Evolutionary conservation across 352 stramenopile genomes (phyloP).

Genomic region (Globisporangium polare): DNA sequence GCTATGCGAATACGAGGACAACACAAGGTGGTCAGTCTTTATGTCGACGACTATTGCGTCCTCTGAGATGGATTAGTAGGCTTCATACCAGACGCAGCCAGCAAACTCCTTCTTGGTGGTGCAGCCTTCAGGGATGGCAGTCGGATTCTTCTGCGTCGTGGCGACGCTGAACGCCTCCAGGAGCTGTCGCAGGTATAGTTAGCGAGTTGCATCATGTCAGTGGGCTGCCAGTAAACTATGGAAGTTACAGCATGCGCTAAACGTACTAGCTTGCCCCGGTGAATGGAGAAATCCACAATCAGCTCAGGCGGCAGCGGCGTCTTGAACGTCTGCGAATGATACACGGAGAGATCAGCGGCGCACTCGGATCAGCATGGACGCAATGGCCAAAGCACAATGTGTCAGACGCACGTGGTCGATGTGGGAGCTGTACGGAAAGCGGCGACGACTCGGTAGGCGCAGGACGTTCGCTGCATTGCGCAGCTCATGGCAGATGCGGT

Average conservation of each 20-base stretch:
- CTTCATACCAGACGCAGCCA: slow-evolving; percentile 65
- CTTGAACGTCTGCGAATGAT: slow-evolving; percentile 51
- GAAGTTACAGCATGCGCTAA: too few species aligned
- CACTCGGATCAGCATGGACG: background rate
- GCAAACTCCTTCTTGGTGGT: slow-evolving; percentile 78
- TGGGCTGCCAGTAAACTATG: background rate
- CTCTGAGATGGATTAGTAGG: background rate
- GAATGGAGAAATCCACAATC: slow-evolving; percentile 81
- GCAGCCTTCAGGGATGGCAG: slow-evolving; percentile 54
- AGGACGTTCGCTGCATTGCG: slow-evolving; percentile 68
- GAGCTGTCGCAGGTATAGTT: too few species aligned
- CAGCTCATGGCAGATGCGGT: slow-evolving; percentile 56
- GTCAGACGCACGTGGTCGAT: slow-evolving; percentile 63
- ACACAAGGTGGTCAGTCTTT: background rate
- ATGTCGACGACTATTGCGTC: background rate
- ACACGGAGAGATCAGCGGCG: background rate
- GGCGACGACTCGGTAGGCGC: slow-evolving; percentile 62
- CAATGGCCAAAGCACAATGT: background rate
- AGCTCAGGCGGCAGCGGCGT: slow-evolving; percentile 62
- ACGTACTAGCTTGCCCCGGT: slow-evolving; percentile 69
- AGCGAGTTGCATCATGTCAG: too few species aligned
- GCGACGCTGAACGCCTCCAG: slow-evolving; percentile 70
- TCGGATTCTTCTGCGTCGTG: slow-evolving; percentile 48
- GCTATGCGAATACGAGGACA: slow-evolving; percentile 18
- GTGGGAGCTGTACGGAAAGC: slow-evolving; percentile 79